Evolutionary conservation across 805 yeast species (phyloP), one percentile per base, ranked within the genome.

Genomic region (Kodamaea kaohsiungensis): DNA sequence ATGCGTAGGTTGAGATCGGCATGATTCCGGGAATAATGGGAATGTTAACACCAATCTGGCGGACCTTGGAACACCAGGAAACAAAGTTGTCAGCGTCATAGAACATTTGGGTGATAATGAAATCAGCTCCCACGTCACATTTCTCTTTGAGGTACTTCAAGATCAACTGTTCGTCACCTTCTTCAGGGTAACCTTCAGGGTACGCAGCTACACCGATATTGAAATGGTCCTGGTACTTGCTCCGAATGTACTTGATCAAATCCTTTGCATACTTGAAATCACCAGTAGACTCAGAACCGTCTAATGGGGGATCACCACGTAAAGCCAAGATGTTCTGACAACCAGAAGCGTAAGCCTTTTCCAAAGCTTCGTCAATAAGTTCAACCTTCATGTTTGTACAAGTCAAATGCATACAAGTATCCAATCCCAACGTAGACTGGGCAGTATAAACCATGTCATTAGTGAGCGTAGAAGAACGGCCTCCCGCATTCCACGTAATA

Each of bases 401-500:
- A 1, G 99, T 95, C 72, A 95, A 78, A 70, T 95, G 99, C 97
- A 95, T 92, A 69, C 98, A 95, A 0, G 98, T 93, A 65, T 93
- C 98, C 56, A 93, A 76, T 7, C 98, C 98, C 53, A 92, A 77
- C 2, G 91, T 92, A 2, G 92, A 85, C 62, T 92, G 96, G 0
- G 98, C 84, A 2, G 96, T 91, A 61, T 91, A 83, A 4, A 95
- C 96, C 82, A 95, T 87, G 61, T 95, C 98, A 37, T 91, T 88
- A 19, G 99, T 91, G 59, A 91, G 75, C 43, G 85, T 84, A 5
- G 96, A 86, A 49, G 88, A 72, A 48, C 96, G 80, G 5, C 98
- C 98, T 42, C 99, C 99, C 2, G 99, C 99, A 65, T 93, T 93
- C 99, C 99, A 95, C 0, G 99, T 95, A 59, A 95, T 89, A 67